These are phyloP conservation scores for Odontarrhena argentea DNA, from an alignment of 345 rosid species.

Conservation along the genomic window DNA sequence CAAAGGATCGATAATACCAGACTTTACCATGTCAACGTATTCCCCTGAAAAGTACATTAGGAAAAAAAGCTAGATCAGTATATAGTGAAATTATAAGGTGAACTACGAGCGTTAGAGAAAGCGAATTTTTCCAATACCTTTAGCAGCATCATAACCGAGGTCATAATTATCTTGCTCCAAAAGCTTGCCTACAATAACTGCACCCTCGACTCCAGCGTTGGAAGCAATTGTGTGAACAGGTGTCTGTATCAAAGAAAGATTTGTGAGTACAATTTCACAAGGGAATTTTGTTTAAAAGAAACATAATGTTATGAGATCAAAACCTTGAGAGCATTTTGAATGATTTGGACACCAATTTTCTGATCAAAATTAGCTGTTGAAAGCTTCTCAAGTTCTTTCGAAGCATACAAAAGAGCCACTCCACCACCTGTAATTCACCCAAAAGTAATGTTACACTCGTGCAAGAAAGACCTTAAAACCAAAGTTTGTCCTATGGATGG, in stretches of 20 bases:
- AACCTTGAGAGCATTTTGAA: slow-evolving; percentile 94
- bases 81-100: not conserved
- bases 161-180: slow-evolving; percentile 89
- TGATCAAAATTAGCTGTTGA: slow-evolving; percentile 93
- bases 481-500: not conserved
- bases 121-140: slow-evolving; percentile 47
- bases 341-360: slow-evolving; percentile 94
- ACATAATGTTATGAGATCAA: not conserved
- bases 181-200: slow-evolving; percentile 93
- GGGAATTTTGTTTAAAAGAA: not conserved
- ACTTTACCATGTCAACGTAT: slow-evolving; percentile 90
- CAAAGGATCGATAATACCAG: slow-evolving; percentile 91
- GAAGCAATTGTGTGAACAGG: slow-evolving; percentile 85
- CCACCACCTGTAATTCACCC: slow-evolving; percentile 73
- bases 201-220: slow-evolving; percentile 96
- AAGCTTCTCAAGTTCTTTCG: slow-evolving; percentile 80
- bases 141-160: slow-evolving; percentile 97
- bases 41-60: slow-evolving; percentile 26
- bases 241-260: slow-evolving; percentile 49
- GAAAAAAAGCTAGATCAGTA: not conserved
- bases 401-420: slow-evolving; percentile 88
- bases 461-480: not conserved
- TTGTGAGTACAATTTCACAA: not conserved
- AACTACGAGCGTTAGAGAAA: not conserved
- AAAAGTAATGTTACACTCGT: not conserved